phyloP scores from a whole-genome alignment of 176 grass and related monocot genomes.

The Oryza glumipatula region DNA sequence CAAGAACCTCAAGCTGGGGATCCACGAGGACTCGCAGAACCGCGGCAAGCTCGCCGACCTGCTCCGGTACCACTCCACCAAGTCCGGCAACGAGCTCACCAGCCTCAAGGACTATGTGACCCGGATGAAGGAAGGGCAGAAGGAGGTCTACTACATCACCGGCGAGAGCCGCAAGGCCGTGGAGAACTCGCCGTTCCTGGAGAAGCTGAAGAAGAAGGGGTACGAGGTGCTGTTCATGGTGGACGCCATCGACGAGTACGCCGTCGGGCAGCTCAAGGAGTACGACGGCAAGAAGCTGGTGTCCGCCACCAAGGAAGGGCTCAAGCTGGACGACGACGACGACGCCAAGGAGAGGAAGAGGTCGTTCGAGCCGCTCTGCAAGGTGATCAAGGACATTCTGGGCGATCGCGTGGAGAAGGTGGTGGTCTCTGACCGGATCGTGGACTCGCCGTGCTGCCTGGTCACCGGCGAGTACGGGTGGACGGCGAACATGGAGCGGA shows the following conservation, averaged over 20 bases:
- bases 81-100: conserved; percentile 59
- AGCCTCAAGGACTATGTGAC: conserved; percentile 74
- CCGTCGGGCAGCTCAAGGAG: conserved; percentile 65
- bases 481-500: conserved; percentile 98
- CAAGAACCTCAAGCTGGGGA: conserved; percentile 67
- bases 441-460: conserved; percentile 91
- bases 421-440: conserved; percentile 79
- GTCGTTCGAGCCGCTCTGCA: conserved; percentile 50
- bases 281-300: conserved; percentile 74
- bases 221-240: conserved; percentile 86
- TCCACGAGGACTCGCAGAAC: conserved; percentile 66
- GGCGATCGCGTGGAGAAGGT: conserved; percentile 78
- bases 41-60: conserved; percentile 61
- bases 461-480: conserved; percentile 97
- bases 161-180: conserved; percentile 66
- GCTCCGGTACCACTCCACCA: conserved; percentile 53
- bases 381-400: conserved; percentile 58
- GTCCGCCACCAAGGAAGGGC: conserved; percentile 55
- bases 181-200: conserved; percentile 69
- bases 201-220: conserved; percentile 60
- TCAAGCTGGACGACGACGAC: conserved; percentile 55
- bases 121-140: conserved; percentile 56
- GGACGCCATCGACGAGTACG: conserved; percentile 73
- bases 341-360: conserved; percentile 32
- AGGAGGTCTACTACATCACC: conserved; percentile 72